A percentile compares a stretch with the other conserved stretches of the same genome.
These are phyloP conservation scores for Hortiboletus rubellus DNA, from an alignment of 1,284 basidiomycete genomes.

Conservation along the genomic window DNA sequence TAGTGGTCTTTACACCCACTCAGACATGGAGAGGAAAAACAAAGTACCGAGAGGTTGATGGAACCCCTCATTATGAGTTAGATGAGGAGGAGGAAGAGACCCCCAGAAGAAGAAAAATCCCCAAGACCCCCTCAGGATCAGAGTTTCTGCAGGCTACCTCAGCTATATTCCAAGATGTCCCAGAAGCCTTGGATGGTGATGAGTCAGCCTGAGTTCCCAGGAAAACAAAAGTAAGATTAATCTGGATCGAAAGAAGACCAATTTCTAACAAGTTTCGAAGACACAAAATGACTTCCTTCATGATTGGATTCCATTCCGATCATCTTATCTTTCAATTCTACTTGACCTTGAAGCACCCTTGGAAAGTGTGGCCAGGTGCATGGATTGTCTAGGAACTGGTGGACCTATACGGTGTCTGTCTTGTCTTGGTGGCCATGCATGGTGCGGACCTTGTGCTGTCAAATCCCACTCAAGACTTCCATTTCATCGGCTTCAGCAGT, in stretches of 20 bases:
- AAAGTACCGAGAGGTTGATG: neutral
- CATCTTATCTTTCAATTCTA: neutral
- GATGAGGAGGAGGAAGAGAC: neutral
- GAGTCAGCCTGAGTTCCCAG: neutral
- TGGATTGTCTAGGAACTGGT: neutral
- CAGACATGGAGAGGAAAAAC: neutral
- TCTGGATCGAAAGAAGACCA: neutral
- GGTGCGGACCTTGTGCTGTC: neutral
- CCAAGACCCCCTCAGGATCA: neutral
- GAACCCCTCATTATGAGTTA: neutral
- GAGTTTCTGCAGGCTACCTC: neutral
- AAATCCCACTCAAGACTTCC: conserved; percentile 2
- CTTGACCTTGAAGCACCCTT: neutral
- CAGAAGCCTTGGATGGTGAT: neutral
- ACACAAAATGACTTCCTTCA: neutral
- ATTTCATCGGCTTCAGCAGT: conserved; percentile 5
- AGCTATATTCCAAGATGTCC: neutral
- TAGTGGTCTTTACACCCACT: conserved; percentile 1
- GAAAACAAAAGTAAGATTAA: neutral
- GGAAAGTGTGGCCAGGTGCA: neutral
- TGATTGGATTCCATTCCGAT: conserved; percentile 1
- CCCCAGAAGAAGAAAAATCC: neutral
- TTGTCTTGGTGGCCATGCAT: conserved; percentile 5
- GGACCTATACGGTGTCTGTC: neutral
- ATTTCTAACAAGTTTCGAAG: neutral